Percentiles rank a stretch among this genome's conserved stretches.
These are phyloP conservation scores for Ogataea thermomethanolica DNA, from an alignment of 805 yeast species.

Conservation along the genomic window DNA sequence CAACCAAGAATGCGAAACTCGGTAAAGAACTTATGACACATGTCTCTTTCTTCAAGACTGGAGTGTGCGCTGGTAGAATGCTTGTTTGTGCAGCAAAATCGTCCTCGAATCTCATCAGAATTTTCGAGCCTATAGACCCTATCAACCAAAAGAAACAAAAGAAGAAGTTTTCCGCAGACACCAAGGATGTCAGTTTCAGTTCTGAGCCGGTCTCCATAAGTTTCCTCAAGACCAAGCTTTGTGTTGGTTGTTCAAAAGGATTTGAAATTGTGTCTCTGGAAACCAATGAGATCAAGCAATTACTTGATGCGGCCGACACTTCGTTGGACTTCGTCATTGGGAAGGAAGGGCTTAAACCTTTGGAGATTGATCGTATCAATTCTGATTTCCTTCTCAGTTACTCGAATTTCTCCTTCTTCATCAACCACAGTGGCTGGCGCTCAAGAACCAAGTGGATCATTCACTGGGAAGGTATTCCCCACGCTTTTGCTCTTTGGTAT, in stretches of 20 bases:
- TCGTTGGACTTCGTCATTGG: slow-evolving; percentile 90
- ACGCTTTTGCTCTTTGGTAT: slow-evolving; percentile 86
- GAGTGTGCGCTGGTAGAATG: slow-evolving; percentile 85
- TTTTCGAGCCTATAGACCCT: slow-evolving; percentile 88
- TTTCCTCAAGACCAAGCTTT: slow-evolving; percentile 79
- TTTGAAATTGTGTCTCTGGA: slow-evolving; percentile 90
- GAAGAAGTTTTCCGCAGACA: slow-evolving; percentile 65
- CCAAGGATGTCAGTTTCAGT: slow-evolving; percentile 72
- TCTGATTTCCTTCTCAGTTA: slow-evolving; percentile 85
- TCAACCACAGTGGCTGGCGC: slow-evolving; percentile 95
- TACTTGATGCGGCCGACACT: slow-evolving; percentile 97
- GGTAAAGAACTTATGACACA: slow-evolving; percentile 83
- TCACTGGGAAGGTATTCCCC: slow-evolving; percentile 96
- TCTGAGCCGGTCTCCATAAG: slow-evolving; percentile 92
- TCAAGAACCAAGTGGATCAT: slow-evolving; percentile 90
- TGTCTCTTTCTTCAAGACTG: slow-evolving; percentile 86
- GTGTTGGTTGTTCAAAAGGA: slow-evolving; percentile 95
- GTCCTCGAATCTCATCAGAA: slow-evolving; percentile 72
- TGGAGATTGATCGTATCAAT: slow-evolving; percentile 87
- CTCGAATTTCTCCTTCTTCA: slow-evolving; percentile 91
- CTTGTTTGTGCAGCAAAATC: slow-evolving; percentile 87
- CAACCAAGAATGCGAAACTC: slow-evolving; percentile 52
- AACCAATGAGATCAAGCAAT: slow-evolving; percentile 79
- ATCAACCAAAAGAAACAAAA: slow-evolving; percentile 54
- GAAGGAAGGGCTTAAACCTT: slow-evolving; percentile 79